phyloP scores from a whole-genome alignment of 345 rosid species.

The Populus deltoides region DNA sequence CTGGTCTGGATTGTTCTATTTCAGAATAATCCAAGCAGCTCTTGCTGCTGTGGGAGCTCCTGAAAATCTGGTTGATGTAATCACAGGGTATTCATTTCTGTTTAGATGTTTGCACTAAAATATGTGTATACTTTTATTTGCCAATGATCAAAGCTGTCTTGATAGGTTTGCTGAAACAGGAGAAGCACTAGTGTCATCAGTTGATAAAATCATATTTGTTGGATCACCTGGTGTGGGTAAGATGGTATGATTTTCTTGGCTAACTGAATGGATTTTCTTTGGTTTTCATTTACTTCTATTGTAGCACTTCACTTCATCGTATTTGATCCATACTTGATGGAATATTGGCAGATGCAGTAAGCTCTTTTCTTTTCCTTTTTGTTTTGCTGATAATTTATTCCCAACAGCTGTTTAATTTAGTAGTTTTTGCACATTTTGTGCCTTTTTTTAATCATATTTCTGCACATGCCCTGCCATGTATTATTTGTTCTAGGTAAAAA shows the following conservation, averaged over 20 bases:
- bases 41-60: constrained; percentile 98
- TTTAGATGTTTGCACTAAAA: background rate
- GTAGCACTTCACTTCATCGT: constrained; percentile 7
- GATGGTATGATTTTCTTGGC: constrained; percentile 52
- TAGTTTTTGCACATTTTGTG: too few relatives aligned
- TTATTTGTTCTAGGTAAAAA: background rate
- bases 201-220: constrained; percentile 91
- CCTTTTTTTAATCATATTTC: too few relatives aligned
- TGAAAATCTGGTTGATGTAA: constrained; percentile 86
- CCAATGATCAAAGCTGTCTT: constrained; percentile 19
- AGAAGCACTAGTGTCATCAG: constrained; percentile 89
- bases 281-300: background rate
- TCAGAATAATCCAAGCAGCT: constrained; percentile 88
- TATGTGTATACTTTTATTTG: constrained; percentile 1
- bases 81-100: constrained; percentile 67
- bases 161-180: constrained; percentile 91
- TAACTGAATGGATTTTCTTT: constrained; percentile 2
- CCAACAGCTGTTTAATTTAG: background rate
- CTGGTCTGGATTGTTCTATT: constrained; percentile 95
- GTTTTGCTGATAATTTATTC: background rate
- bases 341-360: background rate
- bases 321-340: background rate
- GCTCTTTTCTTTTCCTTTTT: background rate
- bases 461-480: background rate
- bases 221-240: constrained; percentile 96